Conservation (phyloP, 2,329 filamentous ascomycete species). For the Hymenoscyphus scutula region DNA sequence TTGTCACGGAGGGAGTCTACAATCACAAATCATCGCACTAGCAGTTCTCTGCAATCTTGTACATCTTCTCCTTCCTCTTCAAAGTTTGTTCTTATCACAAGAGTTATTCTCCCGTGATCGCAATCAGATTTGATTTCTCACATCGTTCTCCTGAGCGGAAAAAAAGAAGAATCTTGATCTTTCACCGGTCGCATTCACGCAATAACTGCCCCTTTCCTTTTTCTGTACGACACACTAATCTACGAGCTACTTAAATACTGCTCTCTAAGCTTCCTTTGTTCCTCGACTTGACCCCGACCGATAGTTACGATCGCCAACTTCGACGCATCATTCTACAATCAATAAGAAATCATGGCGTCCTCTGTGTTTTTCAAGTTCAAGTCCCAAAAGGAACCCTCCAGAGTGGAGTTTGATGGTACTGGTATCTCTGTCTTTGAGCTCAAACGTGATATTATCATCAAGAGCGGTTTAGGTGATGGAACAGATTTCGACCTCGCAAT, state of each 20-base stretch:
- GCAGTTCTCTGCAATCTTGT: slow-evolving; percentile 37
- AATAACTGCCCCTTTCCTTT: slow-evolving; percentile 25
- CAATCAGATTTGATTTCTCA: slow-evolving; percentile 39
- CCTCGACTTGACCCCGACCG: slow-evolving; percentile 18
- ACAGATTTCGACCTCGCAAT: slow-evolving; percentile 95
- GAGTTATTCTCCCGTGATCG: slow-evolving; percentile 36
- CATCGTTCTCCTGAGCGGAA: slow-evolving; percentile 37
- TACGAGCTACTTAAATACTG: slow-evolving; percentile 26
- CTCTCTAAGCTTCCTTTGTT: slow-evolving; percentile 21
- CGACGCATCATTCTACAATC: slow-evolving; percentile 11
- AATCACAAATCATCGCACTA: slow-evolving; percentile 27
- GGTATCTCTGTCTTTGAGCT: slow-evolving; percentile 98
- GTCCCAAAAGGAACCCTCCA: slow-evolving; percentile 91
- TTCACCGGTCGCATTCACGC: slow-evolving; percentile 35
- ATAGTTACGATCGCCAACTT: slow-evolving; percentile 12
- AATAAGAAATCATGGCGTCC: slow-evolving; percentile 43
- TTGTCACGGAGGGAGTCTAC: slow-evolving; percentile 30
- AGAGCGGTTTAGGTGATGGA: slow-evolving; percentile 90
- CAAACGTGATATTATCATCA: slow-evolving; percentile 96
- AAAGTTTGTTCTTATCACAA: slow-evolving; percentile 33
- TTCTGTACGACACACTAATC: slow-evolving; percentile 28
- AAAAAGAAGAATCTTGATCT: slow-evolving; percentile 38
- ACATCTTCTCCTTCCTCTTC: slow-evolving; percentile 36
- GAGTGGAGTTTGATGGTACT: slow-evolving; percentile 95
- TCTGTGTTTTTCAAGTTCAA: slow-evolving; percentile 99